A percentile compares a stretch with the other conserved stretches of the same genome.
Evolutionary conservation across 2,329 filamentous ascomycete species (phyloP).

Genomic region (Pseudocercospora macadamiae): DNA sequence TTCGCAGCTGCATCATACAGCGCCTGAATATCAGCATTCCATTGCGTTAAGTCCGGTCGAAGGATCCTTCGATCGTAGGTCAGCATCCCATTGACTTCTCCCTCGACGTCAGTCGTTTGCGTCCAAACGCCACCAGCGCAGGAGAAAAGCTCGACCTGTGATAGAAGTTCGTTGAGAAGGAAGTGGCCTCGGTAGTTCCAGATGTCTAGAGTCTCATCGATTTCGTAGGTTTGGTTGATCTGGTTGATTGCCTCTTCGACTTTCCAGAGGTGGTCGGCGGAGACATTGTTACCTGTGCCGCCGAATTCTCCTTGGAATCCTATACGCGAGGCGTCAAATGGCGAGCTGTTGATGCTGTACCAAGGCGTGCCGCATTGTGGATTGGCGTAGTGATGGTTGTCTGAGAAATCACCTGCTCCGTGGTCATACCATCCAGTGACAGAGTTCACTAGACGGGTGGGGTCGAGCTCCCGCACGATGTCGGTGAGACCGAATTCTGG

Average conservation of each 20-base stretch:
- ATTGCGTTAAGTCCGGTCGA: slow-evolving; percentile 54
- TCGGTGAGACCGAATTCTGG: slow-evolving; percentile 63
- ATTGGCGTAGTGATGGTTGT: slow-evolving; percentile 73
- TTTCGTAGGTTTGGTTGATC: slow-evolving; percentile 70
- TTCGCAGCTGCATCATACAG: slow-evolving; percentile 58
- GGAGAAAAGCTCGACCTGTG: slow-evolving; percentile 57
- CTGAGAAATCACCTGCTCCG: slow-evolving; percentile 67
- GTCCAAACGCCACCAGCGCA: slow-evolving; percentile 73
- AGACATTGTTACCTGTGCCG: slow-evolving; percentile 67
- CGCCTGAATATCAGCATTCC: slow-evolving; percentile 62
- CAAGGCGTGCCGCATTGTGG: slow-evolving; percentile 72
- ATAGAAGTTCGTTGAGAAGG: slow-evolving; percentile 51
- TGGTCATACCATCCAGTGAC: slow-evolving; percentile 70
- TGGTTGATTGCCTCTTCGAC: slow-evolving; percentile 59
- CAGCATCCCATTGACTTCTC: slow-evolving; percentile 71
- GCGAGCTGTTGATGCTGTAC: slow-evolving; percentile 61
- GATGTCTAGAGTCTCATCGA: slow-evolving; percentile 58
- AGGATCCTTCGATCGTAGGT: slow-evolving; percentile 64
- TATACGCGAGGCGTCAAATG: slow-evolving; percentile 63
- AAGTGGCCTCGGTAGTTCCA: slow-evolving; percentile 69
- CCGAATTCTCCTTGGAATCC: slow-evolving; percentile 74
- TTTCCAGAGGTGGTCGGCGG: slow-evolving; percentile 68
- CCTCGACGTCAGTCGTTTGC: slow-evolving; percentile 74
- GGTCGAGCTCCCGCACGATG: slow-evolving; percentile 60
- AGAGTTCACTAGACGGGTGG: slow-evolving; percentile 65